phyloP scores from a whole-genome alignment of 2,329 filamentous ascomycete species.

The Talaromyces sp. region DNA sequence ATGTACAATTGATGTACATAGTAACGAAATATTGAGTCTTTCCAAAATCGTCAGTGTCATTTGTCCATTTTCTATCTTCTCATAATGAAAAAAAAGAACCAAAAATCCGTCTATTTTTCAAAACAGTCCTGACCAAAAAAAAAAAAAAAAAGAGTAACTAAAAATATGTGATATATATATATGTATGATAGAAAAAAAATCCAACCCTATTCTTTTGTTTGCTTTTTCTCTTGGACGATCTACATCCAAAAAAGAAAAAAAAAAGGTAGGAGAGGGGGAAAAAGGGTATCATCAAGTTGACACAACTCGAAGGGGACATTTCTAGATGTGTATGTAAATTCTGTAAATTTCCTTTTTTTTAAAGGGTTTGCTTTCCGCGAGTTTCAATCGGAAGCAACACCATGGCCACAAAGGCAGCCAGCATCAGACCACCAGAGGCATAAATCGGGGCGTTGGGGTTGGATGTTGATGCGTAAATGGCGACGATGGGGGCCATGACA shows the following conservation, averaged over 20 bases:
- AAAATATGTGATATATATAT: no score
- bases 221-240: background rate
- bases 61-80: background rate
- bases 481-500: conserved; percentile 41
- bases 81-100: background rate
- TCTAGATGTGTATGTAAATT: background rate
- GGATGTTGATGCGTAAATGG: conserved; percentile 32
- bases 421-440: conserved; percentile 38
- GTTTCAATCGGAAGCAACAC: conserved; percentile 43
- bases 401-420: conserved; percentile 43
- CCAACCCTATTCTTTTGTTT: background rate
- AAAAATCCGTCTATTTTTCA: no score
- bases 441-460: conserved; percentile 42
- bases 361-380: conserved; percentile 37
- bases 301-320: background rate
- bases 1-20: background rate
- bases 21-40: no score
- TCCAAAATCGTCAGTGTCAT: background rate
- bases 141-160: background rate
- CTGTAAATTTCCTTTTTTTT: conserved; percentile 11
- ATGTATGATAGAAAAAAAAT: background rate
- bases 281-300: background rate
- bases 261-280: background rate
- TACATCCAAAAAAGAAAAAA: background rate
- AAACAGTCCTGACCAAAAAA: background rate